Conservation (phyloP, 208 protist species). For the Wallacemonas sp. region DNA sequence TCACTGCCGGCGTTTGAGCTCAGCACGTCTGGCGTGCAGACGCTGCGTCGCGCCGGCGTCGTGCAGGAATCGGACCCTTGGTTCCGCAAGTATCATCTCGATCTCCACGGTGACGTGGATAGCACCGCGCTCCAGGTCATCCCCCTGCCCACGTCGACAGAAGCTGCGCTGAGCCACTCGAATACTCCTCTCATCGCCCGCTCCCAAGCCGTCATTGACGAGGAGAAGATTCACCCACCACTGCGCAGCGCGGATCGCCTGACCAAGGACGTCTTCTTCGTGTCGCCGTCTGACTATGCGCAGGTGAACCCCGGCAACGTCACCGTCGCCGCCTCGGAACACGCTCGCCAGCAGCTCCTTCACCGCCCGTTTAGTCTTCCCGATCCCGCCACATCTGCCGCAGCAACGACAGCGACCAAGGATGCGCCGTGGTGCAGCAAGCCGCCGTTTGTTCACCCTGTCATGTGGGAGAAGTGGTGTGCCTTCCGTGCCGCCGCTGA, state of each 20-base stretch:
- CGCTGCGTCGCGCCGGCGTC: constrained; percentile 28
- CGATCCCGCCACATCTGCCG: no score
- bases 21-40: constrained; percentile 33
- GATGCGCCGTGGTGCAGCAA: constrained; percentile 11
- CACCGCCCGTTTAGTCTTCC: constrained; percentile 61
- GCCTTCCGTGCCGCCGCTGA: constrained; percentile 36
- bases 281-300: constrained; percentile 42
- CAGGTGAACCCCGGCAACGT: constrained; percentile 47
- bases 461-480: constrained; percentile 74
- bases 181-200: constrained; percentile 28
- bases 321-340: constrained; percentile 45
- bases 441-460: constrained; percentile 64
- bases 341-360: constrained; percentile 44
- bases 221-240: constrained; percentile 15
- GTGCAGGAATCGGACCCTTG: constrained; percentile 44
- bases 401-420: background rate
- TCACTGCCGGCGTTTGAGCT: constrained; percentile 13
- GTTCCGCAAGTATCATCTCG: constrained; percentile 69
- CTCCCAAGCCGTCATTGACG: constrained; percentile 19
- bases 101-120: constrained; percentile 54
- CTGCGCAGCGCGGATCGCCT: background rate
- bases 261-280: constrained; percentile 39
- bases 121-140: constrained; percentile 42
- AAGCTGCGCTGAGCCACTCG: constrained; percentile 29
- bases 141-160: constrained; percentile 24